A percentile compares a stretch with the other conserved stretches of the same genome.
phyloP scores from a whole-genome alignment of 2,329 filamentous ascomycete genomes.

The Sarocladium kiliense region DNA sequence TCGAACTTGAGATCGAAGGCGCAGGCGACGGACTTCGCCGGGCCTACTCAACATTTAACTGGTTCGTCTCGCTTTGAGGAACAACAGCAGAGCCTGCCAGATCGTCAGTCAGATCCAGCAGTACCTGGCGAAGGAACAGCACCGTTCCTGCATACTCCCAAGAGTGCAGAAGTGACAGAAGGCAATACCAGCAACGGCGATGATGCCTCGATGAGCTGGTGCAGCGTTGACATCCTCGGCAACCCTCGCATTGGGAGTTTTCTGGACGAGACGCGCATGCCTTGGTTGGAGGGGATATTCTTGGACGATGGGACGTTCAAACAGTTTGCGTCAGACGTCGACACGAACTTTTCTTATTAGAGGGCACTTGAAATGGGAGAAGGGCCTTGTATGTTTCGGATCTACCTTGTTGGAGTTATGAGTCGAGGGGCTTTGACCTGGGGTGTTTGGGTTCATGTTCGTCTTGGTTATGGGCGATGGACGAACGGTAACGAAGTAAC shows the following conservation, averaged over 20 bases:
- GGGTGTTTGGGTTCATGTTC: no score
- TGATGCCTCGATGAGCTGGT: constrained; percentile 11
- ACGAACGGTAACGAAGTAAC: no score
- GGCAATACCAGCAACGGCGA: background rate
- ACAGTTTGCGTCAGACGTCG: constrained; percentile 21
- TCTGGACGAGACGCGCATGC: constrained; percentile 20
- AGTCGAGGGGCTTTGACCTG: no score
- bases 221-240: constrained; percentile 18
- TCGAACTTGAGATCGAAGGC: constrained; percentile 14
- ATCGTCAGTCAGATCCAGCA: no score
- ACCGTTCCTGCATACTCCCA: background rate
- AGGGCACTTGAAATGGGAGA: no score
- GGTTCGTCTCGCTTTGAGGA: no score
- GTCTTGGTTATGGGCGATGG: no score
- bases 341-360: constrained; percentile 12
- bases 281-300: constrained; percentile 20
- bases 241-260: constrained; percentile 22
- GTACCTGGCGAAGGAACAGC: no score
- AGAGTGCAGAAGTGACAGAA: background rate
- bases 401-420: no score
- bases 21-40: background rate
- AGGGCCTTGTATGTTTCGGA: no score
- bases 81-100: no score
- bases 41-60: background rate
- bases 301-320: constrained; percentile 19